Evolutionary conservation across 2,329 filamentous ascomycete genomes (phyloP), one percentile per base, ranked within the genome.

Genomic region (Hypoxylon sp.): DNA sequence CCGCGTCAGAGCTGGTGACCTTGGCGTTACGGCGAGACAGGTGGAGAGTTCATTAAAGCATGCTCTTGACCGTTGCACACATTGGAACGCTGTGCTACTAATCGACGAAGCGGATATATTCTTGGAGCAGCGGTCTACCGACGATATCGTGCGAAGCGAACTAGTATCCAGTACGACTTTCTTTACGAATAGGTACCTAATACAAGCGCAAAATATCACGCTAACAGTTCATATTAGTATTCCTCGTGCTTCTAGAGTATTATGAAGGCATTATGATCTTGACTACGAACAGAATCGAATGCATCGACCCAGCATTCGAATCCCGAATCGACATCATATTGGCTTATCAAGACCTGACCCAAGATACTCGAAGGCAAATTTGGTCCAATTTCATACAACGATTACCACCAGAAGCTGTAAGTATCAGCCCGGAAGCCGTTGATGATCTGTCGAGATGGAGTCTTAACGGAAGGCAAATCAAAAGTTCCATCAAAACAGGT

Each of bases 31-130:
- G 10, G 31, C 31, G 10, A 7, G 10, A 11, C 7, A 32, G 7
- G 31, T 32, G 7, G 31, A 32, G 31, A 32, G 31, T 4, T 32
- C 31, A 10, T 32, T 32, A 32, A 32, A 32, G 31, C 7, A 32
- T 1, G 31, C 31, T 32, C 31, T 32, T 32, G 10, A 32, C 7
- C 31, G 7, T 32, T 32, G 31, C 31, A 32, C 31, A 8, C 31
- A 32, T 7, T 32, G 7, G 31, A 32, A 32, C 31, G 31, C 31
- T 11, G 31, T 32, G 10, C 31, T 32, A 6, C 31, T 32, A 32
- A 32, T 32, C 31, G 31, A 51, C 15, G 47, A 51, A 32, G 47
- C 47, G 15, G 47, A 51, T 2, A 32, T 51, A 17, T 51, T 51
- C 15, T 6, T 51, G 11, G 47, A 32, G 10, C 13, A n/a, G 10